phyloP scores from a whole-genome alignment of 2,329 filamentous ascomycete genomes.

The Sporothrix curviconia region DNA sequence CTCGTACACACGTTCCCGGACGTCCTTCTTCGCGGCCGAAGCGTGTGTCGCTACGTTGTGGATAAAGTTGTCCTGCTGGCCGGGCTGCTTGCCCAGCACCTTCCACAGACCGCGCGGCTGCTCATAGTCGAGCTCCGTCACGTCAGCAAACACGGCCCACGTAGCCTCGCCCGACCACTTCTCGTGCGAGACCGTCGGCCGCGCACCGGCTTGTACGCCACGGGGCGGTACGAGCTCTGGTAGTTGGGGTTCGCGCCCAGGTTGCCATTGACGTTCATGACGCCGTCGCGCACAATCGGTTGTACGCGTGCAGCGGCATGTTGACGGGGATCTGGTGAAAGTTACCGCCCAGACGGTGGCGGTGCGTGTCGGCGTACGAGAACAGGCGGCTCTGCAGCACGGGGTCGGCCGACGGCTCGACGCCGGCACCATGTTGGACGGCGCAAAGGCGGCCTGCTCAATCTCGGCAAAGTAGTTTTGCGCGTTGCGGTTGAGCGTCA shows the following conservation, averaged over 20 bases:
- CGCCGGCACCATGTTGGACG: slow-evolving; percentile 56
- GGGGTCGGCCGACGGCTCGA: slow-evolving; percentile 56
- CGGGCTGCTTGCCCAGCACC: slow-evolving; percentile 39
- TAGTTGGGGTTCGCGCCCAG: slow-evolving; percentile 57
- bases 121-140: slow-evolving; percentile 44
- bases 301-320: slow-evolving; percentile 47
- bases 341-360: slow-evolving; percentile 57
- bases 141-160: slow-evolving; percentile 35
- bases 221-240: slow-evolving; percentile 40
- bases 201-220: slow-evolving; percentile 37
- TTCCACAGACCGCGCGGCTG: slow-evolving; percentile 44
- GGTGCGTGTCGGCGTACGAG: slow-evolving; percentile 56
- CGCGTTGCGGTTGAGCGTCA: slow-evolving; percentile 59
- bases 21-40: slow-evolving; percentile 44
- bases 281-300: slow-evolving; percentile 67
- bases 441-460: slow-evolving; percentile 61
- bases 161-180: slow-evolving; percentile 41
- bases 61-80: slow-evolving; percentile 57
- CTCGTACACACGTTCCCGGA: slow-evolving; percentile 51
- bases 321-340: slow-evolving; percentile 61
- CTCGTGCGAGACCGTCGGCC: slow-evolving; percentile 38
- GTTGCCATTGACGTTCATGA: slow-evolving; percentile 62
- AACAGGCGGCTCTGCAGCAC: slow-evolving; percentile 56
- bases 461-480: slow-evolving; percentile 65
- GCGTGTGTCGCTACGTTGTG: slow-evolving; percentile 54